Percentiles rank a stretch among this genome's conserved stretches.
Conservation (phyloP, 441 rosid species). For the Brassica balearica region DNA sequence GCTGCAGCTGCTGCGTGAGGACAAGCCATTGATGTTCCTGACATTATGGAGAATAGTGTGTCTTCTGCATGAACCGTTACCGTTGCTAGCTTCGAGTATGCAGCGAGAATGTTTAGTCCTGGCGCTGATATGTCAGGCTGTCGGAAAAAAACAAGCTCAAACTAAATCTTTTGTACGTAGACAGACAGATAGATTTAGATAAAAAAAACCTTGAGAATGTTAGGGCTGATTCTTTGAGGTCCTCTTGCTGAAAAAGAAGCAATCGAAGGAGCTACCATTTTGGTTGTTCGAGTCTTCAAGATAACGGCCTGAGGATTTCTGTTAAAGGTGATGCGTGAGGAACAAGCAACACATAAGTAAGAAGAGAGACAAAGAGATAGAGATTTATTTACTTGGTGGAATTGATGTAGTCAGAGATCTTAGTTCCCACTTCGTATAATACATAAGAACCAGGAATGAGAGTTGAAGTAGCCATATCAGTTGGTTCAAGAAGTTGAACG, state of each 20-base stretch:
- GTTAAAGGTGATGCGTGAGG: constrained; percentile 34
- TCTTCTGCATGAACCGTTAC: constrained; percentile 48
- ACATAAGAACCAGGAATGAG: constrained; percentile 54
- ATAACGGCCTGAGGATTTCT: constrained; percentile 73
- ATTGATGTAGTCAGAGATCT: constrained; percentile 69
- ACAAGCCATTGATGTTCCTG: constrained; percentile 78
- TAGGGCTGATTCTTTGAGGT: constrained; percentile 55
- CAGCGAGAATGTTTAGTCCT: constrained; percentile 66
- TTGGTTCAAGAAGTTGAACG: constrained; percentile 32
- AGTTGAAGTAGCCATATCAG: constrained; percentile 51
- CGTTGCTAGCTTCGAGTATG: constrained; percentile 49
- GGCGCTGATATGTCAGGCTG: constrained; percentile 80
- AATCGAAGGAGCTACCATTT: constrained; percentile 54
- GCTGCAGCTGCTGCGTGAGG: constrained; percentile 73
- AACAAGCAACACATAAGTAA: neutral
- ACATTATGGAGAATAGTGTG: constrained; percentile 52
- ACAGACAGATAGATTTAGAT: neutral
- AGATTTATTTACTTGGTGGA: constrained; percentile 56
- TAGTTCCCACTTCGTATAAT: constrained; percentile 47
- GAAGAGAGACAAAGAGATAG: neutral
- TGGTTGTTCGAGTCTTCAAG: constrained; percentile 52
- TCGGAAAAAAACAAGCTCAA: neutral
- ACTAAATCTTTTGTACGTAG: constrained; percentile 2
- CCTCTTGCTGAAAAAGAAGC: constrained; percentile 78
- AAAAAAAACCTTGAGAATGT: constrained; percentile 60